phyloP scores from a whole-genome alignment of 805 yeast genomes.

The Torulaspora quercuum region DNA sequence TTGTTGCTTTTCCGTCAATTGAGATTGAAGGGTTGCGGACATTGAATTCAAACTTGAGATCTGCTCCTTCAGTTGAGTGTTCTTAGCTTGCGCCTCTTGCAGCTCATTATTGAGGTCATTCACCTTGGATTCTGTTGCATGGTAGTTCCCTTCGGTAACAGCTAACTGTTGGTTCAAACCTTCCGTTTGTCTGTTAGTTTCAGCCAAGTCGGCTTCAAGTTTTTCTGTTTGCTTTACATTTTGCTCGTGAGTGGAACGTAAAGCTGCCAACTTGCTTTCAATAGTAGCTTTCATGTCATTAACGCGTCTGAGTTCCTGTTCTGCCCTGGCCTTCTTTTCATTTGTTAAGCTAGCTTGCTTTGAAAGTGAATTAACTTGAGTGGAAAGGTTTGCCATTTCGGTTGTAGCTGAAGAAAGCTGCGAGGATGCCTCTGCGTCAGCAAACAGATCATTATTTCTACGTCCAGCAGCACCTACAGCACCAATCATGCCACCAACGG shows the following conservation, averaged over 20 bases:
- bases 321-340: conserved; percentile 69
- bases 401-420: conserved; percentile 75
- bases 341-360: conserved; percentile 68
- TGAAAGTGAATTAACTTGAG: conserved; percentile 76
- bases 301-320: conserved; percentile 69
- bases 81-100: conserved; percentile 67
- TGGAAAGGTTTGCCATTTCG: conserved; percentile 81
- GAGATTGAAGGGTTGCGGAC: conserved; percentile 54
- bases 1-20: conserved; percentile 48
- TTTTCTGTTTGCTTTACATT: conserved; percentile 74
- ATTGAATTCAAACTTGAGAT: conserved; percentile 66
- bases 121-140: conserved; percentile 63
- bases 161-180: conserved; percentile 67
- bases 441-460: conserved; percentile 48
- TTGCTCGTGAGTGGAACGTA: conserved; percentile 69
- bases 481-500: conserved; percentile 18
- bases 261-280: conserved; percentile 60
- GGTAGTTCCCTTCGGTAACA: conserved; percentile 72
- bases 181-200: conserved; percentile 64
- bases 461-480: conserved; percentile 24
- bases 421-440: conserved; percentile 59
- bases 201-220: conserved; percentile 59
- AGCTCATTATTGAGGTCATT: conserved; percentile 56
- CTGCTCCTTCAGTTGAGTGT: conserved; percentile 61
- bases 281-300: conserved; percentile 66